Evolutionary conservation across 2,329 filamentous ascomycete genomes (phyloP).

Genomic region (Tolypocladium cylindrosporum): DNA sequence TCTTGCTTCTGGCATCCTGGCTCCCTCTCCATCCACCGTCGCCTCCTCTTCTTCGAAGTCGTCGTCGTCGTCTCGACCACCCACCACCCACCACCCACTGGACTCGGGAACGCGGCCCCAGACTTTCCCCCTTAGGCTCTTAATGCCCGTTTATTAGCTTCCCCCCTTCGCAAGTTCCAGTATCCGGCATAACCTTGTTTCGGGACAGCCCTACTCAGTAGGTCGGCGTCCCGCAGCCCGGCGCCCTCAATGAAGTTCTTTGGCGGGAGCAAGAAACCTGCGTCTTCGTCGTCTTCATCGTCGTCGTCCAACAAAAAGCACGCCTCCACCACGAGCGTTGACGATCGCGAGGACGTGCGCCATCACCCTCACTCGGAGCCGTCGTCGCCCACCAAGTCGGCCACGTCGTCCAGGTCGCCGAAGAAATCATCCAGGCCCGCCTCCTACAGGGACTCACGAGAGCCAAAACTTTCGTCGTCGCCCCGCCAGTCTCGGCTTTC

Average conservation of each 20-base stretch:
- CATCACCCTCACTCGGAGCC: conserved; percentile 26
- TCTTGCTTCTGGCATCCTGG: not conserved
- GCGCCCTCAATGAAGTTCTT: conserved; percentile 42
- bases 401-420: conserved; percentile 18
- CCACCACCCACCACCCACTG: not conserved
- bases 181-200: conserved; percentile 30
- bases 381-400: conserved; percentile 26
- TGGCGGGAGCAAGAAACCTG: conserved; percentile 30
- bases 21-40: not conserved
- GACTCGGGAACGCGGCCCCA: not conserved
- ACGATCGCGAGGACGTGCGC: conserved; percentile 26
- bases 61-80: not conserved
- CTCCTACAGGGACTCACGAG: conserved; percentile 16
- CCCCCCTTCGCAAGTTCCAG: conserved; percentile 10
- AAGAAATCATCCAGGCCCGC: conserved; percentile 20
- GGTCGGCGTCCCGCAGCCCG: conserved; percentile 9
- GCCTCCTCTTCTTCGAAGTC: not conserved
- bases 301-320: conserved; percentile 27
- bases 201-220: conserved; percentile 19
- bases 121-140: conserved; percentile 8
- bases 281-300: conserved; percentile 9
- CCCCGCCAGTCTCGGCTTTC: conserved; percentile 34
- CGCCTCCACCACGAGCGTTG: conserved; percentile 20
- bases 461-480: conserved; percentile 13
- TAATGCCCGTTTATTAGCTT: conserved; percentile 20